Evolutionary conservation across 2,329 filamentous ascomycete genomes (phyloP).

Genomic region (Penicillium sp.): DNA sequence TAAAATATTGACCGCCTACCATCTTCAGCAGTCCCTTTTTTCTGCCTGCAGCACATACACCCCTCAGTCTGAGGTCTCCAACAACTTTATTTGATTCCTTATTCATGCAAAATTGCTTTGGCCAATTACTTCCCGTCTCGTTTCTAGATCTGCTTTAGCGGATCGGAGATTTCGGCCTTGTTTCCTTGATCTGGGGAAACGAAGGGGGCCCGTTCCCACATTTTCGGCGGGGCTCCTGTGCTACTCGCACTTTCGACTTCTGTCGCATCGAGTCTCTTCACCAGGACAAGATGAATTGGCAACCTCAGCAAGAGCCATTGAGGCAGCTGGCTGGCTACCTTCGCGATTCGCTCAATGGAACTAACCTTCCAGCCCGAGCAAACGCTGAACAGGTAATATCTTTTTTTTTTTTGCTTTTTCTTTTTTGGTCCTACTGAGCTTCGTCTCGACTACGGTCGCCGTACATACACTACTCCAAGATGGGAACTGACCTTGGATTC

Average conservation of each 20-base stretch:
- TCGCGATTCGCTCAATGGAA: slow-evolving; percentile 85
- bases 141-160: slow-evolving; percentile 2
- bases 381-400: slow-evolving; percentile 73
- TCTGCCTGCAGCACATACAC: slow-evolving; percentile 8
- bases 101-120: neutral
- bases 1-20: slow-evolving; percentile 1
- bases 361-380: slow-evolving; percentile 72
- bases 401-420: slow-evolving; percentile 6
- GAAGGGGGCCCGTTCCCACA: slow-evolving; percentile 25
- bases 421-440: slow-evolving; percentile 10
- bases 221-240: slow-evolving; percentile 27
- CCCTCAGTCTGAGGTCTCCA: slow-evolving; percentile 5
- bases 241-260: slow-evolving; percentile 24
- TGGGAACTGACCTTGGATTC: slow-evolving; percentile 15
- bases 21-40: slow-evolving; percentile 1
- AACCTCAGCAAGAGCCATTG: slow-evolving; percentile 82
- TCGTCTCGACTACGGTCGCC: slow-evolving; percentile 3
- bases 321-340: slow-evolving; percentile 85
- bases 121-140: slow-evolving; percentile 1
- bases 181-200: slow-evolving; percentile 15
- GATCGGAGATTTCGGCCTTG: slow-evolving; percentile 7
- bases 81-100: neutral
- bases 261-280: slow-evolving; percentile 20
- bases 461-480: neutral
- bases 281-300: slow-evolving; percentile 72